Evolutionary conservation across 345 rosid species (phyloP), one percentile per base, ranked within the genome.

Genomic region (Salix exigua): DNA sequence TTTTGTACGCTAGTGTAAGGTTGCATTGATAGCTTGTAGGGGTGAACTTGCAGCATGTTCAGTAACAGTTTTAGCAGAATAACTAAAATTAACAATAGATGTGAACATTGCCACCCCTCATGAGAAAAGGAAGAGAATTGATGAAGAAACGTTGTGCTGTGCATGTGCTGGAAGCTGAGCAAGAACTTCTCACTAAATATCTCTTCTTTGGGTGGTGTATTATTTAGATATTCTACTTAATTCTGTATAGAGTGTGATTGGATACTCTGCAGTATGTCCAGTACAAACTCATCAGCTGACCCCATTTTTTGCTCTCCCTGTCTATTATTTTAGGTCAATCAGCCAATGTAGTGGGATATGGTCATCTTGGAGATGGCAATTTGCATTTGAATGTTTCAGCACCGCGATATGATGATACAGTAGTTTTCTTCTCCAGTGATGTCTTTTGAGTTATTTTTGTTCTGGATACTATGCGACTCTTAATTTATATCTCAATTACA

Each of bases 281-380:
- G 25, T 55, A 28, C 19, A 35, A 21, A n/a, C 12, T 21, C 50
- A 55, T n/a, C 31, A 28, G n/a, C 33, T 23, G 18, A 79, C 16
- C 18, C 74, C 13, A 48, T 23, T 40, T 40, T 74, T 51, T 62
- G n/a, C 12, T 61, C 71, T 60, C 64, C 25, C 28, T 60, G 64
- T 60, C 11, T 60, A 51, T 71, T 75, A 74, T 76, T 83, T 73
- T 84, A 96, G 99, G 91, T 84, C 81, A 85, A 74, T 85, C 73
- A 28, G 98, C 92, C 44, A 87, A 82, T 77, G 99, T 92, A 19
- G 83, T 92, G 82, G 98, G 84, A 75, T 93, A 91, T 72, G 99
- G 99, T 75, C 98, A 96, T 86, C 96, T 96, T 9, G 98, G 99
- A 72, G 98, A 96, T 21, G 91, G 97, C 35, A 96, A 96, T 86